These are phyloP conservation scores for Wilhelminamyces savonicus DNA, from an alignment of 805 yeast genomes.

Conservation along the genomic window DNA sequence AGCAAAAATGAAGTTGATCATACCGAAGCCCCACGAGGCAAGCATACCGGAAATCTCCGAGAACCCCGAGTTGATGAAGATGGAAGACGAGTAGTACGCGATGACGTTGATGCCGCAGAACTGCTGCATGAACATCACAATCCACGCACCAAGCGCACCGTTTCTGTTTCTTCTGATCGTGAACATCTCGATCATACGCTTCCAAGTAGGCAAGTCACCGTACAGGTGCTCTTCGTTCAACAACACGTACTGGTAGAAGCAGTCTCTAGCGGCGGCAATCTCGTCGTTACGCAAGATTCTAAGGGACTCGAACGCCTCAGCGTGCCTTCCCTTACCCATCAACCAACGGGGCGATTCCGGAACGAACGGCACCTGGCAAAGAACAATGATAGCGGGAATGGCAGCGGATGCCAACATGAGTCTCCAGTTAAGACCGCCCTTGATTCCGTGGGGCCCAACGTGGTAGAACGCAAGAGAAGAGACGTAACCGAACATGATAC, in stretches of 20 bases:
- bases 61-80: slow-evolving; percentile 57
- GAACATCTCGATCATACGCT: slow-evolving; percentile 52
- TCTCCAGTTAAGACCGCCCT: slow-evolving; percentile 51
- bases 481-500: slow-evolving; percentile 62
- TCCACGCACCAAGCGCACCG: slow-evolving; percentile 73
- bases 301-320: slow-evolving; percentile 47
- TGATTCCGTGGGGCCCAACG: slow-evolving; percentile 41
- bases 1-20: slow-evolving; percentile 74
- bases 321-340: slow-evolving; percentile 44
- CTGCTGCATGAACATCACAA: slow-evolving; percentile 86
- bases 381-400: slow-evolving; percentile 49
- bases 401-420: slow-evolving; percentile 60
- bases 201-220: slow-evolving; percentile 36
- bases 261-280: slow-evolving; percentile 59
- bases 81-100: slow-evolving; percentile 77
- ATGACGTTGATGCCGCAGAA: slow-evolving; percentile 87
- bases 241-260: slow-evolving; percentile 51
- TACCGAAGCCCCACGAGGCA: slow-evolving; percentile 86
- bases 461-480: slow-evolving; percentile 53
- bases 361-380: slow-evolving; percentile 44
- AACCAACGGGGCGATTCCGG: slow-evolving; percentile 74
- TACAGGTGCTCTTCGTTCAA: slow-evolving; percentile 57
- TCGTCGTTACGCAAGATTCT: slow-evolving; percentile 37
- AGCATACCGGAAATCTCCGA: slow-evolving; percentile 55
- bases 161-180: slow-evolving; percentile 76